Evolutionary conservation across 805 yeast species (phyloP), one percentile per base, ranked within the genome.

Genomic region (Peterozyma xylosa): DNA sequence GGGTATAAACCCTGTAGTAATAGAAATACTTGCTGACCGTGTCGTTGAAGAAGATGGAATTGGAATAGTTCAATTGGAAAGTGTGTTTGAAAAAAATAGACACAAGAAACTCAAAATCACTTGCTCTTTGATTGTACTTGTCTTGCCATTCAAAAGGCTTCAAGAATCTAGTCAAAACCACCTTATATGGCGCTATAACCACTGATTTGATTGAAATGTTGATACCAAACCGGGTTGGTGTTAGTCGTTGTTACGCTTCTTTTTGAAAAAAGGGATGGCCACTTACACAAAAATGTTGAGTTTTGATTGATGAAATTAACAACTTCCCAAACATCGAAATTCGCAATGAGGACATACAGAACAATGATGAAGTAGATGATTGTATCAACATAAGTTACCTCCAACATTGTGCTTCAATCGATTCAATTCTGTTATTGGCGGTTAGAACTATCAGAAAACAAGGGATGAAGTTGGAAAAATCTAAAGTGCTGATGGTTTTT

Each of bases 91-190:
- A 40, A 3, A 55, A 32, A 39, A 47, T 40, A 2, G 50, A 38
- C 3, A 60, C 27, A 11, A 57, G 42, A 44, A 54, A 58, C 35
- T 59, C 66, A 37, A 50, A 39, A 21, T 57, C 42, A 1, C 64
- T 57, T 3, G 62, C 59, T 47, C 64, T 57, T 45, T 62, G 58
- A 30, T 53, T 46, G 11, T 59, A 57, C 9, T 42, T 30, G 32
- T 56, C 50, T 43, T 65, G 65, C 11, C 45, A 40, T 39, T 59
- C 56, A 34, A 59, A 48, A 0, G 68, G 68, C 37, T 60, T 62
- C 10, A 63, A 42, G 37, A 47, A 55, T 9, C 65, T 56, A 44
- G 53, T 46, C n/a, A 60, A 37, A 6, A 59, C 16, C 2, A 55
- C 46, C 38, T 59, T 62, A 21, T 54, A 30, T 5, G 52, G 42